phyloP scores from a whole-genome alignment of 2,329 filamentous ascomycete species.

The Trichoderma simmonsii region DNA sequence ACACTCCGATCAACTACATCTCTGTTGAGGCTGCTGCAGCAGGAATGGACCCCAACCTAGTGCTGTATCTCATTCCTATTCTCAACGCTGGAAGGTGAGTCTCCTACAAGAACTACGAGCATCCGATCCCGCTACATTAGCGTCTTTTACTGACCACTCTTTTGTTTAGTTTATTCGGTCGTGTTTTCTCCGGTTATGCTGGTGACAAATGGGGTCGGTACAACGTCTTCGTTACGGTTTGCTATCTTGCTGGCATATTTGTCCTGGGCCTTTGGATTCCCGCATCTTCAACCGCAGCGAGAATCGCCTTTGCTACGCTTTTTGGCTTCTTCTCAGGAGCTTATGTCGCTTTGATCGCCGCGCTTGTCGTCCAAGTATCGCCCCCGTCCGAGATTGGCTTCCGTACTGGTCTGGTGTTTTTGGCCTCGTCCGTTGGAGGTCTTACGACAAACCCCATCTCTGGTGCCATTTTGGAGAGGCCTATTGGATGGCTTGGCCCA shows the following conservation, averaged over 20 bases:
- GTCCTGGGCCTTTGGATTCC: constrained; percentile 39
- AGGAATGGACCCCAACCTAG: constrained; percentile 22
- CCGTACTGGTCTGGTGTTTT: constrained; percentile 43
- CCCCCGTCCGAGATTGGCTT: constrained; percentile 40
- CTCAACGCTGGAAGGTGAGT: constrained; percentile 26
- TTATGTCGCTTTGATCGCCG: constrained; percentile 31
- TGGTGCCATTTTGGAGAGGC: constrained; percentile 40
- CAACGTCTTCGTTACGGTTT: constrained; percentile 41
- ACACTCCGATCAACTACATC: constrained; percentile 32
- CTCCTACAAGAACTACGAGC: neutral
- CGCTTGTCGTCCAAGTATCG: constrained; percentile 47
- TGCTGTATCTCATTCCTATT: constrained; percentile 26
- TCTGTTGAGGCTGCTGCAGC: constrained; percentile 23
- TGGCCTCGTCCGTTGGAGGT: constrained; percentile 53
- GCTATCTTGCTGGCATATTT: constrained; percentile 35
- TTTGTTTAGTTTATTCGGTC: constrained; percentile 24
- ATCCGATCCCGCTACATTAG: neutral
- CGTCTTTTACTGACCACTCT: neutral
- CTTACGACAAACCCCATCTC: constrained; percentile 57
- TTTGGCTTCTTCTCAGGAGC: constrained; percentile 39
- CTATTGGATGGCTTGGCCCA: constrained; percentile 32
- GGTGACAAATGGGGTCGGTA: constrained; percentile 29
- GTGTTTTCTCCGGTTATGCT: constrained; percentile 23
- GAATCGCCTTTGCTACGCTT: constrained; percentile 32
- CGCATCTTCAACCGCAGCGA: constrained; percentile 25